These are phyloP conservation scores for Rhizopus stolonifer DNA, from an alignment of 371 early-diverging fungal genomes.

Conservation along the genomic window DNA sequence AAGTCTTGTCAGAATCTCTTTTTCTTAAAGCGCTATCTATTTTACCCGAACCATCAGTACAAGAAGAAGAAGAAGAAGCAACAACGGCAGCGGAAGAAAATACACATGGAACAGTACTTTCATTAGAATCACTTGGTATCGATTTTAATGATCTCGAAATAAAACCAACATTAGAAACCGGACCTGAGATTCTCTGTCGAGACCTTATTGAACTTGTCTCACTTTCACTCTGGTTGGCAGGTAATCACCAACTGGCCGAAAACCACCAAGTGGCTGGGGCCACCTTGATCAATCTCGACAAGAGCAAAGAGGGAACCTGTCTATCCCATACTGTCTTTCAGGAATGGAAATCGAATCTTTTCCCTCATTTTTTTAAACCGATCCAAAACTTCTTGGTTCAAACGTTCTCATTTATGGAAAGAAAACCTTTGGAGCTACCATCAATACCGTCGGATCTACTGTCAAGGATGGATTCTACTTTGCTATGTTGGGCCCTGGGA, in stretches of 20 bases:
- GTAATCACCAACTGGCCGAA: constrained; percentile 17
- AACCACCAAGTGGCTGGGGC: constrained; percentile 10
- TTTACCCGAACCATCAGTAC: constrained; percentile 14
- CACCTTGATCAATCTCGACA: constrained; percentile 12
- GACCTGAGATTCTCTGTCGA: constrained; percentile 21
- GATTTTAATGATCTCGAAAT: constrained; percentile 39
- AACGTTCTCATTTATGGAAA: constrained; percentile 33
- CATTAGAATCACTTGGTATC: constrained; percentile 42
- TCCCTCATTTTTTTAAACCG: constrained; percentile 48
- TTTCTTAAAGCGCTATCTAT: constrained; percentile 48
- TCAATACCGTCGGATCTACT: constrained; percentile 43
- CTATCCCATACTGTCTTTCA: constrained; percentile 24
- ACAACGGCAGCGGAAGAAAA: constrained; percentile 3
- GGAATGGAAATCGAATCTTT: constrained; percentile 46
- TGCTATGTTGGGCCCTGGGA: constrained; percentile 51
- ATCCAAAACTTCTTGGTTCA: constrained; percentile 51
- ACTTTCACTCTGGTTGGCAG: constrained; percentile 41
- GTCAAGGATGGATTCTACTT: constrained; percentile 34
- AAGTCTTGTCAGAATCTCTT: constrained; percentile 27
- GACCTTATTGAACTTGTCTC: constrained; percentile 38
- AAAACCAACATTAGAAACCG: constrained; percentile 8
- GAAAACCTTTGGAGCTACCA: no score
- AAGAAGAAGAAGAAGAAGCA: constrained; percentile 1
- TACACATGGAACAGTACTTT: constrained; percentile 20
- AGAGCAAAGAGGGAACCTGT: constrained; percentile 9